Evolutionary conservation across 495 filamentous ascomycete genomes (phyloP).

Genomic region (Xylaria telfairii): DNA sequence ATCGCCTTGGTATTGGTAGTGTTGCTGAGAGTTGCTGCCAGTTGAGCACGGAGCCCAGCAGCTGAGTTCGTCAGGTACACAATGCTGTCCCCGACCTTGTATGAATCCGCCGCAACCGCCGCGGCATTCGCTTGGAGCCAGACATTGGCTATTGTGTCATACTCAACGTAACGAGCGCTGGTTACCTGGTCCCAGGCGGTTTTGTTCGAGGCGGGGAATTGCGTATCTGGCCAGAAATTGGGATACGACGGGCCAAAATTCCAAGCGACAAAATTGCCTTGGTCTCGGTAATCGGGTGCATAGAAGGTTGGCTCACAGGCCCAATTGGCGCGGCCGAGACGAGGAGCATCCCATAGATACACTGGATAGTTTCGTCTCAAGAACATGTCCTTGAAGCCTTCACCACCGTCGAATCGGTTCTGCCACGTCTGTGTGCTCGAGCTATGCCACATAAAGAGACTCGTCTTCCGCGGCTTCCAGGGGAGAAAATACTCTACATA

Average conservation of each 20-base stretch:
- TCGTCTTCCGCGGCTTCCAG: constrained; percentile 49
- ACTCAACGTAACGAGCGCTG: constrained; percentile 51
- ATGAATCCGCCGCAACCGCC: constrained; percentile 52
- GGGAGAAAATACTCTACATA: constrained; percentile 60
- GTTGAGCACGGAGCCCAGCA: constrained; percentile 49
- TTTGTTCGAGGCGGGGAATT: constrained; percentile 46
- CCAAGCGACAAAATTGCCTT: constrained; percentile 51
- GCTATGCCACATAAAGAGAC: constrained; percentile 57
- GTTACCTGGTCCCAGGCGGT: constrained; percentile 53
- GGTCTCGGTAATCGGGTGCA: constrained; percentile 46
- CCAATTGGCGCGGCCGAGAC: constrained; percentile 55
- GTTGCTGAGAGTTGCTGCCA: constrained; percentile 49
- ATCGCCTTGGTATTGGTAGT: constrained; percentile 55
- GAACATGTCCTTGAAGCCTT: constrained; percentile 58
- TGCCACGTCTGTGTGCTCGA: constrained; percentile 54
- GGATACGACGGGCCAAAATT: constrained; percentile 50
- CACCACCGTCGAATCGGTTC: constrained; percentile 56
- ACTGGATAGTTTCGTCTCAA: constrained; percentile 55
- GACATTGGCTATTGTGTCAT: constrained; percentile 47
- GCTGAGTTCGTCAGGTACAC: constrained; percentile 56
- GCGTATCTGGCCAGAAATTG: constrained; percentile 52
- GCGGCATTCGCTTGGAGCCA: constrained; percentile 48
- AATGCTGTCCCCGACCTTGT: constrained; percentile 48
- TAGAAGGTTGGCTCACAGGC: constrained; percentile 48
- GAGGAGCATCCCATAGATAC: constrained; percentile 55